phyloP scores from a whole-genome alignment of 2,329 filamentous ascomycete species.

The Colletotrichum shisoi region DNA sequence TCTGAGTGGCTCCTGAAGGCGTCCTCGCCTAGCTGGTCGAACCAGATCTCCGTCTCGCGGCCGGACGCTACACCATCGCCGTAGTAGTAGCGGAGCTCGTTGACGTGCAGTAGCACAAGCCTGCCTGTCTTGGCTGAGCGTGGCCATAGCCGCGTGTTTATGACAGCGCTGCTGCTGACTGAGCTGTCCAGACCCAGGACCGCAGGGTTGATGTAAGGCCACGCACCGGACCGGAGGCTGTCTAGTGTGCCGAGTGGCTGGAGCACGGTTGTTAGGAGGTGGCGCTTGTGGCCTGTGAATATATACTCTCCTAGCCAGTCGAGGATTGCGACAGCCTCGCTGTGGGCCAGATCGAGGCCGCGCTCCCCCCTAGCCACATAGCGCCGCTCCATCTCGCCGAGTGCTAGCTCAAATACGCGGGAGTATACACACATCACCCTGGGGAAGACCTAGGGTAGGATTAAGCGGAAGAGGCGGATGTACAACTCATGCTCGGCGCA shows the following conservation, averaged over 20 bases:
- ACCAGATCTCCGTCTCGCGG: not conserved
- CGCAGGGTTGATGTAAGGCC: slow-evolving; percentile 15
- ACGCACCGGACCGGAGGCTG: slow-evolving; percentile 4
- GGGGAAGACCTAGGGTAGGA: slow-evolving; percentile 15
- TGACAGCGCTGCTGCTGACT: not conserved
- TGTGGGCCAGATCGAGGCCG: slow-evolving; percentile 6
- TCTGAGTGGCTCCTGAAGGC: not conserved
- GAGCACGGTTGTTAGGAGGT: slow-evolving; percentile 14
- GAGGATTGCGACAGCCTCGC: too few species aligned
- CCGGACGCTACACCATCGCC: not conserved
- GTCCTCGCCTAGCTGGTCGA: not conserved
- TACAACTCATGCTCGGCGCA: slow-evolving; percentile 27
- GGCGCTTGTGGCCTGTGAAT: slow-evolving; percentile 12
- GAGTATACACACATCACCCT: slow-evolving; percentile 21
- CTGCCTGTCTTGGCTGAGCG: slow-evolving; percentile 1
- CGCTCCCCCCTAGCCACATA: slow-evolving; percentile 10
- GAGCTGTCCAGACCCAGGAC: slow-evolving; percentile 1
- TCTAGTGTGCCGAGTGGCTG: slow-evolving; percentile 7
- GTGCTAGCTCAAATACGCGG: slow-evolving; percentile 21
- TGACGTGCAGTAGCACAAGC: slow-evolving; percentile 13
- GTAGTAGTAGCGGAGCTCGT: slow-evolving; percentile 13
- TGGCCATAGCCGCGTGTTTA: slow-evolving; percentile 11
- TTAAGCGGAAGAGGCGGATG: slow-evolving; percentile 17
- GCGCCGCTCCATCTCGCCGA: slow-evolving; percentile 26
- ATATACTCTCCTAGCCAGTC: slow-evolving; percentile 3